phyloP scores from a whole-genome alignment of 305 asterid species.

The Petunia hybrid region DNA sequence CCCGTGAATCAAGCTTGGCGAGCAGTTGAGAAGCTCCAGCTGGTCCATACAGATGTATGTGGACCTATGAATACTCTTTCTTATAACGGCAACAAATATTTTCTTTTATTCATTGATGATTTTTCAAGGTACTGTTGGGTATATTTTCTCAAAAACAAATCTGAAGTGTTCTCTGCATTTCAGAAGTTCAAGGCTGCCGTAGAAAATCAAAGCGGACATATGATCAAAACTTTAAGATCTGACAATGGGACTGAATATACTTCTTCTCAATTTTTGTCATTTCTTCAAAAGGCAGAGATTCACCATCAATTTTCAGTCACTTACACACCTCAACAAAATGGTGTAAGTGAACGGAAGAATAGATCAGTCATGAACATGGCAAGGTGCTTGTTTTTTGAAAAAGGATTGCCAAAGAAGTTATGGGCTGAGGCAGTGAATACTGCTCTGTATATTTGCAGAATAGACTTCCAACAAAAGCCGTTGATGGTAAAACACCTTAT shows the following conservation, averaged over 20 bases:
- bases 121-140: conserved; percentile 10
- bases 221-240: no score
- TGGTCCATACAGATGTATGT: no score
- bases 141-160: neutral
- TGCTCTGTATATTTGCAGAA: no score
- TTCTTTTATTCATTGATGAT: conserved; percentile 35
- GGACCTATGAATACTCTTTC: no score
- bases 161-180: no score
- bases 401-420: no score
- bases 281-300: neutral
- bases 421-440: neutral
- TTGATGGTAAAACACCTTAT: neutral
- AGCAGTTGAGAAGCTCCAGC: no score
- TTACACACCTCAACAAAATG: neutral
- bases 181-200: neutral
- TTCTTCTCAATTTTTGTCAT: neutral
- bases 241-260: no score
- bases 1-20: neutral
- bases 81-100: no score
- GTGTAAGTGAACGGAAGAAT: neutral
- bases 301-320: conserved; percentile 7
- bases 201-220: neutral
- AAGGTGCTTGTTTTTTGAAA: neutral
- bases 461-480: neutral
- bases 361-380: conserved; percentile 4